Evolutionary conservation across 352 stramenopile species (phyloP), one percentile per base, ranked within the genome.

Genomic region (Phytophthora megakarya): DNA sequence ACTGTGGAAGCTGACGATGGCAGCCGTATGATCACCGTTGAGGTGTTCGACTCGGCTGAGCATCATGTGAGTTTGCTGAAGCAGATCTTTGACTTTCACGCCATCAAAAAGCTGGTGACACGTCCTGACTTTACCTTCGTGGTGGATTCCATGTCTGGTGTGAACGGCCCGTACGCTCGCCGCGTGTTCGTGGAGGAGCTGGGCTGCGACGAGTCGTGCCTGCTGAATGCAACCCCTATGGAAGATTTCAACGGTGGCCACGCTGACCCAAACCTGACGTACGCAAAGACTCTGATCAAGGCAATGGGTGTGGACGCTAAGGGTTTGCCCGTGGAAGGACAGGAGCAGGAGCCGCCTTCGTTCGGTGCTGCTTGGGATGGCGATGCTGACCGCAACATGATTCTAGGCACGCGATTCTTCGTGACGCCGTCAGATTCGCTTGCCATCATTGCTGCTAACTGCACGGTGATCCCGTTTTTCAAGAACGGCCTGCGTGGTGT

Each of bases 261-360:
- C 75, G 97, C 98, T 25, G 98, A 99, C 83, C 98, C 98, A n/a
- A 99, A 99, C 81, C 74, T 99, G 43, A 99, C 93, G 47, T 99
- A 99, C 77, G 98, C 97, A 10, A 90, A 96, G 56, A 92, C 98
- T 44, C 75, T 99, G 22, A 98, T 99, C 37, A 91, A 97, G 75
- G 86, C 89, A 53, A 98, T 99, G 93, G 97, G 97, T 39, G 82
- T 99, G 22, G 85, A 95, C 61, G 63, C 51, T 55, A 92, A 97
- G 70, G 89, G 88, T 3, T 40, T 84, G 37, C 78, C 88, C 11
- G 84, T 96, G 25, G 55, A 76, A 22, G 93, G 93, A 48, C 95
- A 97, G 64, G 64, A 78, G 30, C 75, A 83, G 42, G 73, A 93
- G 56, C 72, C 80, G 13, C 79, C 76, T 56, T 60, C 86, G 26